These are phyloP conservation scores for Volvariella volvacea DNA, from an alignment of 1,284 basidiomycete species.

Conservation along the genomic window DNA sequence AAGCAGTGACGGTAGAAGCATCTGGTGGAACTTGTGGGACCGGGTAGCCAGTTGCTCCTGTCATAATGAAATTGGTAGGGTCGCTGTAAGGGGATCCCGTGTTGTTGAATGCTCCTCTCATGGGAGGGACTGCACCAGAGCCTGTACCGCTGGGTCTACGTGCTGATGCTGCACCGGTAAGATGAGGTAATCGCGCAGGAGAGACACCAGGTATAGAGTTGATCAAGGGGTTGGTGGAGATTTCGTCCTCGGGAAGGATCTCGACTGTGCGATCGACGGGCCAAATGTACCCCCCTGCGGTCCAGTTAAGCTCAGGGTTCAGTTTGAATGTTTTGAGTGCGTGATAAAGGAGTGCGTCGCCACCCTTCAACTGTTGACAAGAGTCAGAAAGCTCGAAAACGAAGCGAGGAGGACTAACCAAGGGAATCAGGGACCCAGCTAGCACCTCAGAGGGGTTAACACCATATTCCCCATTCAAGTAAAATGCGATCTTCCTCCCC, in stretches of 20 bases:
- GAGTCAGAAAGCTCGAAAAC: conserved; percentile 1
- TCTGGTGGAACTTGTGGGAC: not conserved
- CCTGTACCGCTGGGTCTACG: conserved; percentile 10
- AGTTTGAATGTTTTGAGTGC: conserved; percentile 73
- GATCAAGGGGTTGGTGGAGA: conserved; percentile 20
- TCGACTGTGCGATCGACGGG: conserved; percentile 65
- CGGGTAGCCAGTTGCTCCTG: not conserved
- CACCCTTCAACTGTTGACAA: conserved; percentile 59
- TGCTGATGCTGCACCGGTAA: conserved; percentile 16
- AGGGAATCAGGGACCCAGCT: conserved; percentile 64
- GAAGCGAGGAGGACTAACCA: conserved; percentile 36
- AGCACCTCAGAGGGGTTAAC: conserved; percentile 65
- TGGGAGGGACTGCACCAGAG: conserved; percentile 21
- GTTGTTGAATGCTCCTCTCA: conserved; percentile 39
- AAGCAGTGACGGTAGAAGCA: not conserved
- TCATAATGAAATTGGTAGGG: not conserved
- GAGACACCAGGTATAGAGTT: conserved; percentile 11
- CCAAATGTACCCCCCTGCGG: conserved; percentile 76
- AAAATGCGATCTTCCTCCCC: conserved; percentile 65
- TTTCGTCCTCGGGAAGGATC: conserved; percentile 39
- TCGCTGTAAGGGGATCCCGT: not conserved
- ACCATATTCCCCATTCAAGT: conserved; percentile 62
- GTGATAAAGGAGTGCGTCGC: conserved; percentile 68
- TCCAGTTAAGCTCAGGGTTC: conserved; percentile 67
- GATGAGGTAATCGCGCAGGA: conserved; percentile 10